Conservation (phyloP, 768 basidiomycete genomes). For the Leccinum subgranulosum region DNA sequence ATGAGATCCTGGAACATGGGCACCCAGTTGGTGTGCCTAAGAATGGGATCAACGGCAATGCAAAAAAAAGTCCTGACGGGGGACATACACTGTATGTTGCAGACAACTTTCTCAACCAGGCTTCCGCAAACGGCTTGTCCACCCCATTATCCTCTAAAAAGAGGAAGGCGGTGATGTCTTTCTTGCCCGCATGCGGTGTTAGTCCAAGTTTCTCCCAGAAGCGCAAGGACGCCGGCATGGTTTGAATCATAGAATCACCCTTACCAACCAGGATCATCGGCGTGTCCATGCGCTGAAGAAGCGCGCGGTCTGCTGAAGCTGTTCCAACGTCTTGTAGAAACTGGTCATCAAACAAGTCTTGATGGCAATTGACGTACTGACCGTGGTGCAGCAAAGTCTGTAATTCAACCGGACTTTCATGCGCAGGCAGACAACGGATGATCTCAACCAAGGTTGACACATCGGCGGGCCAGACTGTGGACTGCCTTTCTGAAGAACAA, state of each 20-base stretch:
- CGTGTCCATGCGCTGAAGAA: slow-evolving; percentile 38
- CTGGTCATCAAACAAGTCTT: background rate
- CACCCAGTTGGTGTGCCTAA: slow-evolving; percentile 63
- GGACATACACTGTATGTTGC: slow-evolving; percentile 56
- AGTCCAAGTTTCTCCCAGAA: slow-evolving; percentile 88
- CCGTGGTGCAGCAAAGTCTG: slow-evolving; percentile 42
- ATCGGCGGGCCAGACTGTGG: slow-evolving; percentile 59
- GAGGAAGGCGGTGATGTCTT: slow-evolving; percentile 66
- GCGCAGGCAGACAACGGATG: slow-evolving; percentile 29
- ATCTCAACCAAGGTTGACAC: slow-evolving; percentile 43
- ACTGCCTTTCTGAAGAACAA: slow-evolving; percentile 9
- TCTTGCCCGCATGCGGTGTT: slow-evolving; percentile 64
- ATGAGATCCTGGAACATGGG: slow-evolving; percentile 50
- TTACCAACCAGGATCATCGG: slow-evolving; percentile 68
- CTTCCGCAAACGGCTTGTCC: slow-evolving; percentile 45
- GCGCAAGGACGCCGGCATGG: slow-evolving; percentile 64
- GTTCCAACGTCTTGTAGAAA: background rate
- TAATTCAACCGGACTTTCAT: slow-evolving; percentile 43
- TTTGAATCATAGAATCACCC: slow-evolving; percentile 63
- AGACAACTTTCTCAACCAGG: slow-evolving; percentile 57
- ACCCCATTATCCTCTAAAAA: slow-evolving; percentile 62
- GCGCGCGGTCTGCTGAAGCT: slow-evolving; percentile 5
- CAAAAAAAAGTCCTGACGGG: background rate
- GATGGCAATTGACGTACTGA: slow-evolving; percentile 15
- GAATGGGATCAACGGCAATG: slow-evolving; percentile 8